Evolutionary conservation across 768 basidiomycete genomes (phyloP), one percentile per base, ranked within the genome.

Genomic region (Lyophyllum decastes): DNA sequence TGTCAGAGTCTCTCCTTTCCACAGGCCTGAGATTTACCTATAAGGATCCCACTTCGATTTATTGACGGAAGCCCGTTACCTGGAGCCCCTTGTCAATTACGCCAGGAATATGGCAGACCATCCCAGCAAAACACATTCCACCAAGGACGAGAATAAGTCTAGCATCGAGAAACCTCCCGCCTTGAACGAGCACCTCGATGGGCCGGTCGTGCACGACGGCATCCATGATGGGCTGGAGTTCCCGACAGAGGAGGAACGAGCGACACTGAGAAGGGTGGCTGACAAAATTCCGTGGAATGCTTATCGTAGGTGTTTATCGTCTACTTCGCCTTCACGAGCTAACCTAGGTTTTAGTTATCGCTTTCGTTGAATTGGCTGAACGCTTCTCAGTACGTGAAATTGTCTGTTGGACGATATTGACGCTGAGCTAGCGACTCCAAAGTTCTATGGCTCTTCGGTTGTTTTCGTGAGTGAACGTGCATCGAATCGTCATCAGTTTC

Each of bases 301-400:
- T 12, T 85, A 82, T 67, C 66, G 81, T 83, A 52, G 61, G 77
- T 68, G 19, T 45, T 9, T 41, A 55, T 47, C 50, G 27, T 26
- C 52, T 14, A 21, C 17, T 3, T n/a, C 11, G 40, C n/a, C n/a
- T 25, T 51, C 27, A 25, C 26, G 19, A 6, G 26, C 53, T 54
- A 30, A 55, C 14, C 27, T 24, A 2, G 21, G 43, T 16, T 24
- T 47, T 52, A 87, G 85, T 87, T 51, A 86, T 90, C 52, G 87
- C 86, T 11, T 27, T 86, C 30, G 77, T 89, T 27, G 88, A 90
- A 68, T 70, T 89, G 41, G 87, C 86, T 3, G 90, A 91, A 66
- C 84, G 89, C 14, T 91, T 91, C 72, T 90, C 89, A 40, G 82
- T 85, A 60, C 48, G 79, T 68, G 14, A 12, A 9, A n/a, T n/a